phyloP scores from a whole-genome alignment of 768 basidiomycete genomes.

The Suillus clintonianus region DNA sequence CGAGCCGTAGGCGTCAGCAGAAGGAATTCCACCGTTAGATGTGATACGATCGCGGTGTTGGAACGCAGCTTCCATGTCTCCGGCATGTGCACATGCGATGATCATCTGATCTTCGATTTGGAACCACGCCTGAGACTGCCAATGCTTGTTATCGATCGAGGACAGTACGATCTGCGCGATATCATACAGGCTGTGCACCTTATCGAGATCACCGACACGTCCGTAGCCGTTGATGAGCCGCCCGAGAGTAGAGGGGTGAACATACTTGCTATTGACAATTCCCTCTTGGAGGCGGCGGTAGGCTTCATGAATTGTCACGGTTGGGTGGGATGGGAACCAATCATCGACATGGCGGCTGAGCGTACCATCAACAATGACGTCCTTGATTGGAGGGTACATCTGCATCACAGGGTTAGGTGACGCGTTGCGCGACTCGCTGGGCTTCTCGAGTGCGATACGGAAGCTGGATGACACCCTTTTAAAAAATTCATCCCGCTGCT shows the following conservation, averaged over 20 bases:
- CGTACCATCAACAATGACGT: slow-evolving; percentile 24
- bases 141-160: slow-evolving; percentile 41
- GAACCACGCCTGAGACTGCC: slow-evolving; percentile 68
- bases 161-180: slow-evolving; percentile 64
- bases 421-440: not conserved
- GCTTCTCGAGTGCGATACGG: slow-evolving; percentile 3
- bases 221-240: slow-evolving; percentile 71
- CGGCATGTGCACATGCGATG: slow-evolving; percentile 79
- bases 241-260: slow-evolving; percentile 53
- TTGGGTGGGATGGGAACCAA: slow-evolving; percentile 28
- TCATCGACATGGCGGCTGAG: slow-evolving; percentile 36
- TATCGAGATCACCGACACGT: slow-evolving; percentile 57
- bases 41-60: slow-evolving; percentile 78
- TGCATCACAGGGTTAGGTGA: slow-evolving; percentile 1
- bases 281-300: slow-evolving; percentile 52
- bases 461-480: slow-evolving; percentile 1
- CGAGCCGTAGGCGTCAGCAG: slow-evolving; percentile 89
- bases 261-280: slow-evolving; percentile 38
- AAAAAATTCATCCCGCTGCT: slow-evolving; percentile 27
- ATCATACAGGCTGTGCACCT: slow-evolving; percentile 66
- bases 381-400: slow-evolving; percentile 12
- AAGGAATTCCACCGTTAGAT: slow-evolving; percentile 73
- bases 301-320: slow-evolving; percentile 38
- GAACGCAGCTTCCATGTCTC: slow-evolving; percentile 78
- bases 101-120: slow-evolving; percentile 88